Evolutionary conservation across 1,139 yeast genomes (phyloP).

Genomic region (Pichia sp.): DNA sequence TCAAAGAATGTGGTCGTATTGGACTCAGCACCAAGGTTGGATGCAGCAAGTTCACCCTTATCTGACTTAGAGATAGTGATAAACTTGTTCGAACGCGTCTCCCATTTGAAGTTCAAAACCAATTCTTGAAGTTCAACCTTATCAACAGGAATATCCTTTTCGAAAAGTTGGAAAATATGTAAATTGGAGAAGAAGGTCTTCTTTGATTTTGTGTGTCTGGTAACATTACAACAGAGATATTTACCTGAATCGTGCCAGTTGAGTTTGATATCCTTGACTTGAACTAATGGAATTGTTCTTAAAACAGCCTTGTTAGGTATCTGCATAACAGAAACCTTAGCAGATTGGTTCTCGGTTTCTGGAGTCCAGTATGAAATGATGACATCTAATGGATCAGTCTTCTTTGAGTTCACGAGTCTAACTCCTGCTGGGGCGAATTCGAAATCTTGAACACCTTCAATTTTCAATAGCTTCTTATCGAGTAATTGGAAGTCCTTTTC

Average conservation of each 20-base stretch:
- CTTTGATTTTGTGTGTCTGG: conserved; percentile 93
- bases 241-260: conserved; percentile 93
- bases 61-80: conserved; percentile 66
- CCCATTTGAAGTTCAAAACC: conserved; percentile 90
- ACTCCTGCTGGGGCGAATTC: conserved; percentile 94
- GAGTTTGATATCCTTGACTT: conserved; percentile 85
- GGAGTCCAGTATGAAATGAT: conserved; percentile 96
- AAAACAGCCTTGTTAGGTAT: conserved; percentile 78
- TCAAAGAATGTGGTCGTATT: conserved; percentile 79
- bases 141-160: conserved; percentile 91
- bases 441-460: conserved; percentile 84
- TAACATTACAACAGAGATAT: conserved; percentile 88
- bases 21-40: conserved; percentile 65
- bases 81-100: conserved; percentile 86
- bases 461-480: conserved; percentile 80
- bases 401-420: conserved; percentile 45
- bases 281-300: conserved; percentile 90
- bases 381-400: conserved; percentile 52
- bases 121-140: conserved; percentile 90
- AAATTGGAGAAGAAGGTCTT: conserved; percentile 88
- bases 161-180: conserved; percentile 84
- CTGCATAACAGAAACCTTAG: conserved; percentile 89
- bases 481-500: conserved; percentile 66
- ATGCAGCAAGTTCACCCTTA: conserved; percentile 38
- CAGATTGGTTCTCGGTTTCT: conserved; percentile 86